Base-by-base conservation (phyloP, 2,329 filamentous ascomycete genomes). In the Daldinia sp. region DNA sequence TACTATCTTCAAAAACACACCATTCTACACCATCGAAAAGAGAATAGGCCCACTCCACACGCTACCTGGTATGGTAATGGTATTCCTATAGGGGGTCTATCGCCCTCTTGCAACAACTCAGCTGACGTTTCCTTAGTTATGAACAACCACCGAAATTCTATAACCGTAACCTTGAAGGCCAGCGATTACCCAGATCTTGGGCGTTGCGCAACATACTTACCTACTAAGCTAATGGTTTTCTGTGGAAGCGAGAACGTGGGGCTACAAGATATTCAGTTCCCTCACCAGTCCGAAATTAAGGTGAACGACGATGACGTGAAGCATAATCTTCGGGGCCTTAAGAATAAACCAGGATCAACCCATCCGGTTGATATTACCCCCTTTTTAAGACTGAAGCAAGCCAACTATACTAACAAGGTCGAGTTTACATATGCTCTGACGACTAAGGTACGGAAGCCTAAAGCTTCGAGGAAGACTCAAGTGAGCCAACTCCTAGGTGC, bases 311-410 rank as follows among this genome's bases (percentile, higher is more conserved):
- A 92, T 37, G 93, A 98, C 64, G 87, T 98, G 73, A 96, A 95
- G 79, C 91, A 92, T n/a, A 99, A 98, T 78, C 86, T 97, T 73
- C 92, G 96, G 73, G 96, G 96, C 4, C 81, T 99, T 69, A 99
- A 99, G 81, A 98, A 97, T 79, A 97, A 96, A 79, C 93, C 95
- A 6, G 96, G 96, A 23, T 97, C 96, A 50, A 99, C 96, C 44
- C 90, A 93, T 75, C 96, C 96, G 6, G 94, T 93, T 53, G 96
- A 99, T 80, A 92, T 99, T 69, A 99, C 96, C 6, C 84, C 87
- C 71, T 86, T 89, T 67, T 83, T 98, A 51, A 89, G 91, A 18
- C 87, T 93, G 33, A 90, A 88, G 70, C 87, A 89, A 10, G 77
- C 85, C 18, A 85, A 86, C 48, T 97, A 95, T 76, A 82, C 83